phyloP scores from a whole-genome alignment of 495 filamentous ascomycete genomes.

The Podospora pseudopauciseta region DNA sequence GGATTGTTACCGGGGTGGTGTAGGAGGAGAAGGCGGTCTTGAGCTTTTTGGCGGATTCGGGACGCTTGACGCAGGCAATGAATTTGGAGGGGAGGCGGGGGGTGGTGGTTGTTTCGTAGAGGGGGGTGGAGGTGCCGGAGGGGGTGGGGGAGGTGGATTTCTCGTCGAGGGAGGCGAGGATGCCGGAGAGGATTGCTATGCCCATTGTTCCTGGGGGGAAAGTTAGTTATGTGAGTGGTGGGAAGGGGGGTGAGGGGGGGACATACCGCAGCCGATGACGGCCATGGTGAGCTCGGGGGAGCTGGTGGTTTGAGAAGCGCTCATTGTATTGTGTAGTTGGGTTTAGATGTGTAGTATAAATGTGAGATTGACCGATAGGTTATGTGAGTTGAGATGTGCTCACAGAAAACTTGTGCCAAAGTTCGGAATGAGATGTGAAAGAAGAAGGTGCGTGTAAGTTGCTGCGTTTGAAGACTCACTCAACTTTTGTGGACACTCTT shows the following conservation, averaged over 20 bases:
- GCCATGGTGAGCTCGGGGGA: conserved; percentile 59
- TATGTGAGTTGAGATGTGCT: background rate
- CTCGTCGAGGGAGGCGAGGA: conserved; percentile 61
- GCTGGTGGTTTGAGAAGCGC: conserved; percentile 23
- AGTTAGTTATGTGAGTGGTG: background rate
- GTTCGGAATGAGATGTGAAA: conserved; percentile 6
- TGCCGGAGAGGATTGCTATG: conserved; percentile 77
- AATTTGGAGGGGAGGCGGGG: conserved; percentile 62
- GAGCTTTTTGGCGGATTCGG: conserved; percentile 60
- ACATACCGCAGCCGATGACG: conserved; percentile 69
- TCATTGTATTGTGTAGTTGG: conserved; percentile 17
- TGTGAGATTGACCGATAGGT: background rate
- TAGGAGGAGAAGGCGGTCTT: conserved; percentile 54
- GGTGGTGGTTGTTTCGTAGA: conserved; percentile 49
- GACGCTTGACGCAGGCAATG: conserved; percentile 69
- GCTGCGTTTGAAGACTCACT: background rate
- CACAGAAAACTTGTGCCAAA: background rate
- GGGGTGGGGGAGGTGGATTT: conserved; percentile 34
- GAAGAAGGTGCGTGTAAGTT: background rate
- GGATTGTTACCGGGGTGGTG: conserved; percentile 40
- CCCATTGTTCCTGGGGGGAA: conserved; percentile 66
- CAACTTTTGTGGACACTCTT: background rate
- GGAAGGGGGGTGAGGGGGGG: background rate
- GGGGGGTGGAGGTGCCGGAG: conserved; percentile 50
- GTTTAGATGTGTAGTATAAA: conserved; percentile 3